A percentile compares a stretch with the other conserved stretches of the same genome.
phyloP scores from a whole-genome alignment of 257 asterid genomes.

The Solanum paucissectum region DNA sequence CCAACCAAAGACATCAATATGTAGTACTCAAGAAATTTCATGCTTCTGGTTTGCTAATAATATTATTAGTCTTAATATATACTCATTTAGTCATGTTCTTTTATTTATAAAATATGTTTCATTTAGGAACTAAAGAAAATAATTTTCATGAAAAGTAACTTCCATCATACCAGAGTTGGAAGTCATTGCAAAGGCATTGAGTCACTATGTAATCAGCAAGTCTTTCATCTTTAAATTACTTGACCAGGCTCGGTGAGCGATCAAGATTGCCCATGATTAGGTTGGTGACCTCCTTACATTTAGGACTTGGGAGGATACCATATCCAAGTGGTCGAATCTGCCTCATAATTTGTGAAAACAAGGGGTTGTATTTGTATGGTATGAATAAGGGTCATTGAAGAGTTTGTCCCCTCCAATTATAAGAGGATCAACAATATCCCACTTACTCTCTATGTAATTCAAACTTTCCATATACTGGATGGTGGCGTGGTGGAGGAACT shows the following conservation, averaged over 20 bases:
- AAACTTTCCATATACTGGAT: neutral
- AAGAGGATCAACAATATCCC: neutral
- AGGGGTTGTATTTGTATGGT: neutral
- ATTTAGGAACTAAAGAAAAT: neutral
- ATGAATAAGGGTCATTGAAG: no score
- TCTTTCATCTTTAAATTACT: neutral
- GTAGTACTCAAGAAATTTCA: no score
- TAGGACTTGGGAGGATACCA: neutral
- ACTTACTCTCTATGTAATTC: neutral
- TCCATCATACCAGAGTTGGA: neutral
- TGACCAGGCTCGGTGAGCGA: neutral
- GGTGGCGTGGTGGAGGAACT: neutral
- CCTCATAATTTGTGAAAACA: neutral
- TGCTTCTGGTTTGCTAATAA: neutral
- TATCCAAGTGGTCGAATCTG: neutral
- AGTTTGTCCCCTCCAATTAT: neutral
- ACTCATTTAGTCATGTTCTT: neutral
- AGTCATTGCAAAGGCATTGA: neutral
- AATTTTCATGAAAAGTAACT: neutral
- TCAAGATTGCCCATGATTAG: neutral
- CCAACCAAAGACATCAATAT: no score
- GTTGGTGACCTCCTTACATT: neutral
- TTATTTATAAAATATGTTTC: neutral
- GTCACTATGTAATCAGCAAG: neutral
- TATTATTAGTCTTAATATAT: no score